These are phyloP conservation scores for Dendrocalamus sinicus DNA, from an alignment of 176 grass and related monocot genomes.

Conservation along the genomic window DNA sequence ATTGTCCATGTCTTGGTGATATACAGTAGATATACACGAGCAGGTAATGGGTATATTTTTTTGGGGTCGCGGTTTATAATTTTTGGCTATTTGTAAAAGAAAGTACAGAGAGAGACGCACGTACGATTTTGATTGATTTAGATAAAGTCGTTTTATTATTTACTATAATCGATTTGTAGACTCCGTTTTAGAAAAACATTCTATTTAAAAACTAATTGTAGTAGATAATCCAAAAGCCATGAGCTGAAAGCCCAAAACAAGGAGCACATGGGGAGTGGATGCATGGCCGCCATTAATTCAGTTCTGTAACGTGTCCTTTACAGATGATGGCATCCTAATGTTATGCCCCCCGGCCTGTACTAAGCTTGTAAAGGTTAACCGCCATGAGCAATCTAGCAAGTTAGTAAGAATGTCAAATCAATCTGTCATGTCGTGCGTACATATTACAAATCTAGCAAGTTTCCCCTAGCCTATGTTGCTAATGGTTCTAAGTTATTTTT, in stretches of 20 bases:
- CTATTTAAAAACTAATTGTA: too few species aligned
- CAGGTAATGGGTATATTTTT: neutral
- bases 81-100: too few species aligned
- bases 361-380: neutral
- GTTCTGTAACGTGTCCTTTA: conserved; percentile 8
- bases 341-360: neutral
- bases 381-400: neutral
- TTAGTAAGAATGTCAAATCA: neutral
- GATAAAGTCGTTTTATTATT: too few species aligned
- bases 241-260: too few species aligned
- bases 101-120: too few species aligned
- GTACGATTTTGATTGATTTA: too few species aligned
- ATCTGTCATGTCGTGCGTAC: too few species aligned
- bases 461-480: neutral
- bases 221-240: too few species aligned
- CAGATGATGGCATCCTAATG: neutral
- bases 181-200: too few species aligned
- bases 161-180: too few species aligned
- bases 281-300: conserved; percentile 29
- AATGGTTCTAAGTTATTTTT: neutral
- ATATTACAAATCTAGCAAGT: neutral
- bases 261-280: neutral
- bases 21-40: neutral
- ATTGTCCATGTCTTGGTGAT: conserved; percentile 46
- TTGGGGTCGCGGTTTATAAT: too few species aligned